phyloP scores from a whole-genome alignment of 352 stramenopile species.

The Phytopythium aichiense region DNA sequence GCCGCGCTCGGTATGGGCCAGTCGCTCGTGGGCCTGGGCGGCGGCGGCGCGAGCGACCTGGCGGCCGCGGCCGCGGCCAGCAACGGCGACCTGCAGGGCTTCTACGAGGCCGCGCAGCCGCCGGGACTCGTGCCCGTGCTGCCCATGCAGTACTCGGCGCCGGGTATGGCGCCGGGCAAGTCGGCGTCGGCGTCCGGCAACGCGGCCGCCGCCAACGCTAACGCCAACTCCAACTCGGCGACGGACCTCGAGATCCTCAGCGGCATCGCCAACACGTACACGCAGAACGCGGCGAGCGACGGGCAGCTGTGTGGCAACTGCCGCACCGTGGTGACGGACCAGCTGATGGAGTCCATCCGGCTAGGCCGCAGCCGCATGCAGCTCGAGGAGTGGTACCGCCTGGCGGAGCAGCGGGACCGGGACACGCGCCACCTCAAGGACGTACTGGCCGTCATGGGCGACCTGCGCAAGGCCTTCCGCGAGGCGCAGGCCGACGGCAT shows the following conservation, averaged over 20 bases:
- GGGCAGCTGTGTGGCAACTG: constrained; percentile 59
- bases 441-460: constrained; percentile 41
- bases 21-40: constrained; percentile 10
- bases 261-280: constrained; percentile 82
- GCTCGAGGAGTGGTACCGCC: constrained; percentile 44
- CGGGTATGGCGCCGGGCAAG: constrained; percentile 17
- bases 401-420: constrained; percentile 57
- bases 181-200: constrained; percentile 8
- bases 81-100: constrained; percentile 50
- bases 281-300: constrained; percentile 40
- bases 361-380: constrained; percentile 67
- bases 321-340: constrained; percentile 58
- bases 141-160: constrained; percentile 55
- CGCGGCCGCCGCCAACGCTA: neutral
- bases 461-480: constrained; percentile 46
- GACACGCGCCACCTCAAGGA: constrained; percentile 65
- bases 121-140: constrained; percentile 42
- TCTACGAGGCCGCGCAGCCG: constrained; percentile 46
- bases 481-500: constrained; percentile 44
- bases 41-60: neutral
- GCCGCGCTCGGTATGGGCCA: constrained; percentile 4
- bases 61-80: constrained; percentile 5
- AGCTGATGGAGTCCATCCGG: constrained; percentile 76
- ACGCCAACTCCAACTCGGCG: constrained; percentile 22
- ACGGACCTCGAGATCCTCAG: constrained; percentile 80